Base-by-base conservation (phyloP, 345 rosid genomes). In the Citrus unshiu region DNA sequence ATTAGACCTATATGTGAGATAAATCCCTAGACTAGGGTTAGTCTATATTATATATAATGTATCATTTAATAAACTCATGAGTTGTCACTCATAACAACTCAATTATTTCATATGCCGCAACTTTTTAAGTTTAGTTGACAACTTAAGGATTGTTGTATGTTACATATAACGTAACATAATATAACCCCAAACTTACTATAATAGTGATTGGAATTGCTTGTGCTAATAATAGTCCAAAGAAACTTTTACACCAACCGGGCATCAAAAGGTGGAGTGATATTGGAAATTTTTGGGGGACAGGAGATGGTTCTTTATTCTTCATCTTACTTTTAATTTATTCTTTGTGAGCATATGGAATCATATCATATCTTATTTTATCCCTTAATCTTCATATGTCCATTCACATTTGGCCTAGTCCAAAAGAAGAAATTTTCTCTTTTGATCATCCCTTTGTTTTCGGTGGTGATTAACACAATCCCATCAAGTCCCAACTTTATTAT, bases 381-480 rank as follows among this genome's bases (percentile, higher is more conserved):
- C 54, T 66, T 67, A 25, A 58, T 39, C 68, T 77, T 25, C 54
- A 27, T 67, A 2, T 35, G 51, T 24, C 64, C 25, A 76, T 56
- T 43, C 25, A 56, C 39, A 34, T 24, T 35, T 67, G 37, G 72
- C 65, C 49, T 58, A 3, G n/a, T 73, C 32, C 74, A 66, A 39
- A 39, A 69, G 32, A n/a, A 19, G 14, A 24, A 66, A 7, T 56
- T 29, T 58, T 74, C 72, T 40, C 24, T 54, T 70, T 32, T 61
- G 6, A 25, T 7, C 54, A 54, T 5, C 56, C 46, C 9, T 34
- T 51, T 49, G 34, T 73, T 73, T 70, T 19, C 27, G 46, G 1
- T 9, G 74, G 68, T 49, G 39, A 66, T 59, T 34, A 71, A 56
- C 57, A 70, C 35, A 79, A 79, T 73, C 85, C 66, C 64, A 46